Percentiles rank a stretch among this genome's conserved stretches.
phyloP scores from a whole-genome alignment of 208 protist species.

The Acanthamoeba royreba region DNA sequence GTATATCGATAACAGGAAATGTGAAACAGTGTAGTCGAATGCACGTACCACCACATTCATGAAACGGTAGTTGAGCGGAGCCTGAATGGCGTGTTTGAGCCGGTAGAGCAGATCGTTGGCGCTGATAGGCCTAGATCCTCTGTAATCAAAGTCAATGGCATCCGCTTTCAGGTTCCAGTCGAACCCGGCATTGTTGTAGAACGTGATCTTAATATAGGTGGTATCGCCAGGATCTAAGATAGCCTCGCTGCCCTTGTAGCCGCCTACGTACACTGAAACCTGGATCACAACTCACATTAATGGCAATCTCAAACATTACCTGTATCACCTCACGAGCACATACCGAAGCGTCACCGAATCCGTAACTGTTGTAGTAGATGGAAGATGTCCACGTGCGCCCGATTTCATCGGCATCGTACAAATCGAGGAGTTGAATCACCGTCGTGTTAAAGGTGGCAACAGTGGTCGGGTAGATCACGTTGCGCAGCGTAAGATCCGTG shows the following conservation, averaged over 20 bases:
- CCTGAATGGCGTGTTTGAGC: conserved; percentile 38
- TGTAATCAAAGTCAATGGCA: conserved; percentile 45
- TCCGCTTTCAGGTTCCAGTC: conserved; percentile 42
- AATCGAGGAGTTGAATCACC: conserved; percentile 22
- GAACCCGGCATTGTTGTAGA: conserved; percentile 42
- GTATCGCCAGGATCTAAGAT: background rate
- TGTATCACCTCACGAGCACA: no score
- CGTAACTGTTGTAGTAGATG: conserved; percentile 56
- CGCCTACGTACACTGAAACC: conserved; percentile 54
- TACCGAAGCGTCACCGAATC: conserved; percentile 57
- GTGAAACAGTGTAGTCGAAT: background rate
- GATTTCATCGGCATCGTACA: conserved; percentile 46
- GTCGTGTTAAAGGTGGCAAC: background rate
- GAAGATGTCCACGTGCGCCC: background rate
- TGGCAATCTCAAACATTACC: no score
- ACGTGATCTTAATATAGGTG: conserved; percentile 42
- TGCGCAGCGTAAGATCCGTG: background rate
- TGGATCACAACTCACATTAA: no score
- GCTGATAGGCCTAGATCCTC: conserved; percentile 9
- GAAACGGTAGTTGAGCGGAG: conserved; percentile 50
- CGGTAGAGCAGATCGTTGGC: conserved; percentile 39
- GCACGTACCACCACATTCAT: conserved; percentile 39
- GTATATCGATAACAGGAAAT: background rate
- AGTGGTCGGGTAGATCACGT: background rate
- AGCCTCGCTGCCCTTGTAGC: conserved; percentile 25